These are phyloP conservation scores for Pneumocystis wakefieldiae DNA, from an alignment of 1,139 yeast species.

Conservation along the genomic window DNA sequence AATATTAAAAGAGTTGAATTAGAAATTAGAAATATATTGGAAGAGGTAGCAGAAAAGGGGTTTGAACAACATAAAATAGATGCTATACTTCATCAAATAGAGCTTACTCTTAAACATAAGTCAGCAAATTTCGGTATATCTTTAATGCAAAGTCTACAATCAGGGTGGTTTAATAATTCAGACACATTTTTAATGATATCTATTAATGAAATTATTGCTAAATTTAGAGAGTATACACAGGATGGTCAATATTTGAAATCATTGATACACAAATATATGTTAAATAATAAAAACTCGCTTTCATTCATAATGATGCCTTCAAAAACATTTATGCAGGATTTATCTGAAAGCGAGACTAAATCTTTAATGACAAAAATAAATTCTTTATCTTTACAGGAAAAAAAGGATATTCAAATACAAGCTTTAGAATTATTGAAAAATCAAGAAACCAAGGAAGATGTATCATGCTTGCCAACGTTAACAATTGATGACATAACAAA, in stretches of 20 bases:
- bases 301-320: conserved; percentile 66
- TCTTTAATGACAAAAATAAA: conserved; percentile 36
- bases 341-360: conserved; percentile 40
- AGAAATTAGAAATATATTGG: conserved; percentile 30
- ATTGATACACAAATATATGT: conserved; percentile 39
- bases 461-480: conserved; percentile 66
- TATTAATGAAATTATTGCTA: conserved; percentile 43
- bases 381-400: conserved; percentile 41
- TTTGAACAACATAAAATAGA: conserved; percentile 53
- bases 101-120: conserved; percentile 67
- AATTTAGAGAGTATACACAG: conserved; percentile 47
- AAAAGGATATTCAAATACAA: conserved; percentile 40
- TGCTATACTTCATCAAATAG: conserved; percentile 79
- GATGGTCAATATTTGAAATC: conserved; percentile 44
- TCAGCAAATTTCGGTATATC: conserved; percentile 84
- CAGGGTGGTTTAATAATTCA: conserved; percentile 69
- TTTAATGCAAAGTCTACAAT: conserved; percentile 54
- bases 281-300: conserved; percentile 40
- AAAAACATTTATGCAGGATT: conserved; percentile 34
- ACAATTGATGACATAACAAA: conserved; percentile 57
- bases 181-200: conserved; percentile 56
- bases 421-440: conserved; percentile 45
- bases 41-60: conserved; percentile 25
- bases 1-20: conserved; percentile 24
- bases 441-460: conserved; percentile 57